Evolutionary conservation across 2,329 filamentous ascomycete species (phyloP).

Genomic region (Stenocarpella maydis): DNA sequence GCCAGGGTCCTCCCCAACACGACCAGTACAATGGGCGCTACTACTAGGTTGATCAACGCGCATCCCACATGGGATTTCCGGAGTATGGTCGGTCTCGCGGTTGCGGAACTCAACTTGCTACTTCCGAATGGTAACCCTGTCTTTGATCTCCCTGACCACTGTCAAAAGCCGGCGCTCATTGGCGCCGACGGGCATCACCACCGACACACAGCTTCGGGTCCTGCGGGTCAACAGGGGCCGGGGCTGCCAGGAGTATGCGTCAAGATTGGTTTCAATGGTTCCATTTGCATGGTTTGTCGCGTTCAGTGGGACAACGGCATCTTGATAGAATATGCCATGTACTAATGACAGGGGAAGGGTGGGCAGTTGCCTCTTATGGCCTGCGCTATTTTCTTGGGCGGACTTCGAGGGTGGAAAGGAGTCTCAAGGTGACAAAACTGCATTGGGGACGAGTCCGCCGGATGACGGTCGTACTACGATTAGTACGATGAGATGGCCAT

Average conservation of each 20-base stretch:
- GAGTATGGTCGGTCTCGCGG: too few relatives aligned
- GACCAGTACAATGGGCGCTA: constrained; percentile 34
- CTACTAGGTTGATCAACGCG: constrained; percentile 24
- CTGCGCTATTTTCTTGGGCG: neutral
- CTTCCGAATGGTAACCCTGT: neutral
- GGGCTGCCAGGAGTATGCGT: neutral
- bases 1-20: constrained; percentile 32
- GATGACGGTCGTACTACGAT: neutral
- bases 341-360: neutral
- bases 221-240: neutral
- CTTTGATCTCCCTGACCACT: neutral
- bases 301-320: neutral
- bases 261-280: neutral
- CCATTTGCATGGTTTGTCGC: neutral
- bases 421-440: constrained; percentile 9
- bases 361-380: neutral
- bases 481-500: neutral
- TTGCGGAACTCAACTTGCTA: neutral
- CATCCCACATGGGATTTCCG: too few relatives aligned
- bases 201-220: neutral
- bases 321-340: neutral
- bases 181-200: neutral
- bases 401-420: constrained; percentile 6
- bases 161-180: neutral
- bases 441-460: neutral